Base-by-base conservation (phyloP, 2,329 filamentous ascomycete species). In the Fusarium sororula region DNA sequence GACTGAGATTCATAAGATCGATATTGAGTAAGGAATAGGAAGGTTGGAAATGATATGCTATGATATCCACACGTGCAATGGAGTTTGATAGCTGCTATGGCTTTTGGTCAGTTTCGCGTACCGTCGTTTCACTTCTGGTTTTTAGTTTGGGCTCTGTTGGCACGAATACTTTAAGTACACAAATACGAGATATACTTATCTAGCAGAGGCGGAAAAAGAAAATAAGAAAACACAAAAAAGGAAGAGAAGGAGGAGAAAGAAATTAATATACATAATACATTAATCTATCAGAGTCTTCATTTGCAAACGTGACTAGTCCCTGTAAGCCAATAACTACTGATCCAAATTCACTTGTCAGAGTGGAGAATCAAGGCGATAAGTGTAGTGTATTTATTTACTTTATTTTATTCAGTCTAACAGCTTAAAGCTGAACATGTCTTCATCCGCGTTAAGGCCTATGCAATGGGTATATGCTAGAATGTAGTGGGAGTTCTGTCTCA, bases 1-100 rank as follows among this genome's bases (percentile, higher is more conserved):
- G 85, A 92, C 90, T 75, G 88, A 91, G 77, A 85, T 91, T 68
- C 87, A 85, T 78, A 88, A 88, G 80, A 86, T 91, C 45, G 88
- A 91, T 63, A 87, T 91, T 69, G 82, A 88, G 76, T 89, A 82
- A 79, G 48, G 22, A n/a, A 20, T 26, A n/a, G 22, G 9, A 22
- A 54, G 14, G 42, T 38, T 44, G 24, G 41, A 9, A 60, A 70
- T 44, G 35, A 45, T 24, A 48, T 62, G 63, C 24, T 48, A 68
- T 63, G 68, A 70, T 70, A 70, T 61, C 67, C 59, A 45, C 57
- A 39, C 38, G 60, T 59, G 63, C 54, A 42, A 58, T 32, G 58
- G 51, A 67, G 63, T 63, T 63, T 57, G 74, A 77, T 30, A 62
- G 51, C 56, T 68, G 61, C 59, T 26, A 30, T 71, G 18, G 37